These are phyloP conservation scores for Retiboletus fuscus DNA, from an alignment of 1,284 basidiomycete species.

Conservation along the genomic window DNA sequence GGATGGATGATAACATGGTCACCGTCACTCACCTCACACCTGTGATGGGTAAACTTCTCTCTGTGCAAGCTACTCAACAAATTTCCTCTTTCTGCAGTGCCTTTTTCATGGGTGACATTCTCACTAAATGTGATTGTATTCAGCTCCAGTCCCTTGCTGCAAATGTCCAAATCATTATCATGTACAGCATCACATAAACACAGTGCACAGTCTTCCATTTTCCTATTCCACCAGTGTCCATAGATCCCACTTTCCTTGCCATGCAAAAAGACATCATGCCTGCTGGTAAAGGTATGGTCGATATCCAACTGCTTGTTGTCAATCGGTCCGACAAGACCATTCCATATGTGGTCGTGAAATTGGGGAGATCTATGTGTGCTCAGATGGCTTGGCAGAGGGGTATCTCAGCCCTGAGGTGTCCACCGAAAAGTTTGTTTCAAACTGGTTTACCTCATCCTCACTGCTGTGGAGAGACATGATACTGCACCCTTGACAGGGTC, in stretches of 20 bases:
- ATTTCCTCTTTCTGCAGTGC: conserved; percentile 91
- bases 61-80: conserved; percentile 91
- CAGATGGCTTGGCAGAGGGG: conserved; percentile 95
- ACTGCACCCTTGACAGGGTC: conserved; percentile 64
- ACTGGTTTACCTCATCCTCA: conserved; percentile 83
- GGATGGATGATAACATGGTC: conserved; percentile 94
- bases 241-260: conserved; percentile 90
- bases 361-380: conserved; percentile 98
- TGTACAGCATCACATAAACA: conserved; percentile 99
- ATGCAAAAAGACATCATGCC: conserved; percentile 99
- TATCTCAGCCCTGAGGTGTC: conserved; percentile 91
- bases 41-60: conserved; percentile 98
- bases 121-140: conserved; percentile 98
- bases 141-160: conserved; percentile 93
- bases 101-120: conserved; percentile 99
- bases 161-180: conserved; percentile 97
- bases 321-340: conserved; percentile 92
- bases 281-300: conserved; percentile 97
- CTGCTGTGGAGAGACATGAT: conserved; percentile 78
- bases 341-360: conserved; percentile 95
- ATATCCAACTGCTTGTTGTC: conserved; percentile 97
- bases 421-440: conserved; percentile 90
- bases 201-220: conserved; percentile 99
- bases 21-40: conserved; percentile 97
- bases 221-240: conserved; percentile 87